Evolutionary conservation across 306 rosid species (phyloP).

Genomic region (Canavalia gladiata): DNA sequence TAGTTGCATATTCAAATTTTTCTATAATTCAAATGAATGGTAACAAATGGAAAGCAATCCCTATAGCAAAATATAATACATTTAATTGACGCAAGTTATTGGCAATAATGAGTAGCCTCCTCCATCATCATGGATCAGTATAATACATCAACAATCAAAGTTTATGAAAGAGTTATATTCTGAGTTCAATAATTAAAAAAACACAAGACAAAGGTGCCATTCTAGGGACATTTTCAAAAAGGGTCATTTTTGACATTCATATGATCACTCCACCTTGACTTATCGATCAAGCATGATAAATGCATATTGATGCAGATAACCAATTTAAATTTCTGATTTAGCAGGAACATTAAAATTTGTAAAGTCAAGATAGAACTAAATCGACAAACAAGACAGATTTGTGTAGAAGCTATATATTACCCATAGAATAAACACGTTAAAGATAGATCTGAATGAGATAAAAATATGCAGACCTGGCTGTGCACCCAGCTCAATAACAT

Average conservation of each 20-base stretch:
- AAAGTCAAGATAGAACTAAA: conserved; percentile 1
- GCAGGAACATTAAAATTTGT: conserved; percentile 30
- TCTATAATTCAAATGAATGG: not conserved
- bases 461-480: conserved; percentile 85
- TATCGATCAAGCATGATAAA: conserved; percentile 37
- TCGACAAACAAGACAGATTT: conserved; percentile 21
- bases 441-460: conserved; percentile 31
- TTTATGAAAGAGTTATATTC: conserved; percentile 8
- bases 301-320: conserved; percentile 32
- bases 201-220: not conserved
- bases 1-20: not conserved
- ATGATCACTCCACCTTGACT: not conserved
- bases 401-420: conserved; percentile 15
- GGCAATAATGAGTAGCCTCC: conserved; percentile 34
- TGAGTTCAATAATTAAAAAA: not conserved
- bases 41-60: conserved; percentile 24
- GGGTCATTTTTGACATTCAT: conserved; percentile 11
- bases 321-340: conserved; percentile 32
- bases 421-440: conserved; percentile 39
- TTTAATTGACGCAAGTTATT: conserved; percentile 4
- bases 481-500: conserved; percentile 98
- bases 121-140: conserved; percentile 25
- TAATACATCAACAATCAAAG: conserved; percentile 26
- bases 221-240: not conserved
- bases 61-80: conserved; percentile 20